Base-by-base conservation (phyloP, 2,329 filamentous ascomycete genomes). In the Penicillium hordei region DNA sequence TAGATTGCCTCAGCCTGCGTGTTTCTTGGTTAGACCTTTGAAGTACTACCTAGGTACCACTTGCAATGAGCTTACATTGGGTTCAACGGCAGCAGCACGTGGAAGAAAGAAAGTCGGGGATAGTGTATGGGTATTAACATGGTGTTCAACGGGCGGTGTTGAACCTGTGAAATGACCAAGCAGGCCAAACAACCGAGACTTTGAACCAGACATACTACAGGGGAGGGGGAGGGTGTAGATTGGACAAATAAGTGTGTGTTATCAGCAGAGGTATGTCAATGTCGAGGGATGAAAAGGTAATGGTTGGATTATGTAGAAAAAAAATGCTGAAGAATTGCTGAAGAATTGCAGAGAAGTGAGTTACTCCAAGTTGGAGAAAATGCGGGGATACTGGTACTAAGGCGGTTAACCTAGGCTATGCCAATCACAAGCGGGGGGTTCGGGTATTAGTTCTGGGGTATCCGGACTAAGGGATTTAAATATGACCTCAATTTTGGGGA, bases 101-200 rank as follows among this genome's bases (percentile, higher is more conserved):
- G 90, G 89, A 23, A 96, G 80, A 73, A 96, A 97, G 74, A 86
- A 88, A 3, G 93, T 96, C 0, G 93, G 93, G 1, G 91, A 93
- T 31, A 97, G 85, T 17, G 88, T 86, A 75, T 78, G 72, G 63
- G 77, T 65, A 51, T 76, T 78, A 55, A 75, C 72, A 51, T 70
- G 75, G 48, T 72, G 71, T 54, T 73, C 65, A 43, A 66, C 58
- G 4, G 66, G 54, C 17, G 59, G 53, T 17, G 60, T 60, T 27
- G 63, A 60, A 36, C 56, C 50, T 27, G 60, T 48, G 38, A 73
- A 62, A 58, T 74, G 70, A 52, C 65, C 67, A 23, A 71, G 66
- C 31, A 72, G 60, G 55, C 69, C 65, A 27, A 68, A 68, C 5
- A 73, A 59, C 21, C 69, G 68, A 58, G 65, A 59, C 55, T 66